These are phyloP conservation scores for Dendrostoma leiphaemia DNA, from an alignment of 2,329 filamentous ascomycete genomes.

Conservation along the genomic window DNA sequence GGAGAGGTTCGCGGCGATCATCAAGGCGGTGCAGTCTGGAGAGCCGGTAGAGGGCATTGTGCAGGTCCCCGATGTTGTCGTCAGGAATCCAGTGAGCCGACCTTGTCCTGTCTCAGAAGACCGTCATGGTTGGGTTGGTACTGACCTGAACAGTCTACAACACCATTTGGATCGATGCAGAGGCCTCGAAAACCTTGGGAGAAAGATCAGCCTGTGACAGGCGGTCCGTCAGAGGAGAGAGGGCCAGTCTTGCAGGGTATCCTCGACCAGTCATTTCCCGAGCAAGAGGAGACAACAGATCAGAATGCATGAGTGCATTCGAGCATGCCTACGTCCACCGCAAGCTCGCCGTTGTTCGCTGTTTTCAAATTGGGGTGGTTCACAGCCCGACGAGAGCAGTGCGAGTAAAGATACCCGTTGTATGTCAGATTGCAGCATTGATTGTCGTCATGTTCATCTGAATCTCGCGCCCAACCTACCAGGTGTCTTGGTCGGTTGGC, in stretches of 20 bases:
- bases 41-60: slow-evolving; percentile 84
- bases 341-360: too few relatives aligned
- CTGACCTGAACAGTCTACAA: slow-evolving; percentile 36
- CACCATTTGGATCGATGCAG: slow-evolving; percentile 44
- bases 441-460: too few relatives aligned
- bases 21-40: slow-evolving; percentile 79
- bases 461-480: too few relatives aligned
- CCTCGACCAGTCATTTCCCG: slow-evolving; percentile 25
- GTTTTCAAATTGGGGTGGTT: too few relatives aligned
- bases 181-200: slow-evolving; percentile 75
- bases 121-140: not conserved
- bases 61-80: slow-evolving; percentile 78
- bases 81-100: slow-evolving; percentile 63
- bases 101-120: not conserved
- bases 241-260: not conserved
- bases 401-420: not conserved
- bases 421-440: not conserved
- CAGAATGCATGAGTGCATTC: not conserved
- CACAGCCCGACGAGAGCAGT: too few relatives aligned
- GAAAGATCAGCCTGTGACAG: slow-evolving; percentile 39
- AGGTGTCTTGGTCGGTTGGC: too few relatives aligned
- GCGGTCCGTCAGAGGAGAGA: slow-evolving; percentile 1
- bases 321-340: too few relatives aligned
- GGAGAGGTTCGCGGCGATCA: slow-evolving; percentile 78
- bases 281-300: slow-evolving; percentile 24